Evolutionary conservation across 768 basidiomycete genomes (phyloP), one percentile per base, ranked within the genome.

Genomic region (Scleroderma citrinum): DNA sequence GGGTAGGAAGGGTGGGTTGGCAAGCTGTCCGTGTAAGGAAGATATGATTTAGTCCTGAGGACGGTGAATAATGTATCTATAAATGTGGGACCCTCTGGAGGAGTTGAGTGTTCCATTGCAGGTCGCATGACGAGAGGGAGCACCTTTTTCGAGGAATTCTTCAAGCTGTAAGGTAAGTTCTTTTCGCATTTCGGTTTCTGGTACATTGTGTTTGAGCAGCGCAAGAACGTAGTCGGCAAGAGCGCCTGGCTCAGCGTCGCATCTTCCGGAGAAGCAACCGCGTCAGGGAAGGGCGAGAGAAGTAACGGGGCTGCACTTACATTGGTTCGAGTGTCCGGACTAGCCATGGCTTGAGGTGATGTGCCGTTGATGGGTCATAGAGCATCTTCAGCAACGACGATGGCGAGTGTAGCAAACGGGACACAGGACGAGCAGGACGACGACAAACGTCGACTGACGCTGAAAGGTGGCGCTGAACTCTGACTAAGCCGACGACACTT

Each of bases 161-260:
- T 86, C 86, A 47, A 97, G 74, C 62, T 96, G 91, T 0, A 76
- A 59, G 2, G 73, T 64, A 48, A 96, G 71, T 61, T 92, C 88
- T 56, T 81, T 81, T 56, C 87, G 77, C 77, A 97, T 84, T 55
- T 94, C 89, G 20, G 69, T 65, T 62, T 93, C 87, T 4, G 87
- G 76, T 1, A 84, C 85, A 68, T 91, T 90, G 65, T 94, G 91
- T 65, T 92, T 92, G 50, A 98, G 72, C 46, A 98, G 74, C 14
- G 95, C 95, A 43, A 96, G 80, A 57, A 97, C 85, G 65, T 97
- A 98, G 64, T 97, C 92, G 4, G 91, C 85, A 45, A 98, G 82
- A 29, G 92, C 91, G 26, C 83, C 81, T 26, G 95, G 93, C 63
- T 98, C 95, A 36, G 95, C 95, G 65, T 98, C 95, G 67, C 92